These are phyloP conservation scores for Blastomyces silverae DNA, from an alignment of 2,329 filamentous ascomycete species.

Conservation along the genomic window DNA sequence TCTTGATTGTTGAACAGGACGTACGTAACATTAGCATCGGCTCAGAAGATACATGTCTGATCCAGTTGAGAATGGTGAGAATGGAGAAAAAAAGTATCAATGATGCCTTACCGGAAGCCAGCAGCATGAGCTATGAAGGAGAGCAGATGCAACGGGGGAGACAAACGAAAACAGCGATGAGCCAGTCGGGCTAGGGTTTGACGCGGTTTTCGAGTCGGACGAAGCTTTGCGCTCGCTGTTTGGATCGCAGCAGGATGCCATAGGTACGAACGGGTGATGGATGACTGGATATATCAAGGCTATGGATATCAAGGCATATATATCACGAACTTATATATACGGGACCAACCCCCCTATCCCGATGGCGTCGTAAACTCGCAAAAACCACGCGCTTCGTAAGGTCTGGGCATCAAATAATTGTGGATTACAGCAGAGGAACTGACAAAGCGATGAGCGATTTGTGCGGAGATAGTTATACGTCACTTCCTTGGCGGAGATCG, in stretches of 20 bases:
- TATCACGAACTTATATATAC: neutral
- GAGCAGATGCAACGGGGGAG: conserved; percentile 12
- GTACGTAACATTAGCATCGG: neutral
- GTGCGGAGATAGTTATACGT: neutral
- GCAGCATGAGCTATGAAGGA: conserved; percentile 21
- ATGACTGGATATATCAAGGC: neutral
- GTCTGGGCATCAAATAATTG: neutral
- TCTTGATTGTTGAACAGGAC: conserved; percentile 4
- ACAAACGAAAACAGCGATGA: conserved; percentile 1
- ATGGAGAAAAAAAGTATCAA: neutral
- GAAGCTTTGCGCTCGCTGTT: neutral
- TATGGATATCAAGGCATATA: neutral
- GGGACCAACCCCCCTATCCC: neutral
- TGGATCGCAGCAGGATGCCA: conserved; percentile 10
- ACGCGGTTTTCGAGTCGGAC: neutral
- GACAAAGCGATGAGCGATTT: neutral
- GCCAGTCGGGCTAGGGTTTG: neutral
- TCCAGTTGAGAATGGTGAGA: neutral
- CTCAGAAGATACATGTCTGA: neutral
- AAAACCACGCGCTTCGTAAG: neutral
- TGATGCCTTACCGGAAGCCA: conserved; percentile 19
- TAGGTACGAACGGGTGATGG: neutral
- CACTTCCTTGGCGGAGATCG: too few relatives aligned
- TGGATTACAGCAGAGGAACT: neutral
- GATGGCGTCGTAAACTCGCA: neutral